Conservation (phyloP, 371 early-diverging fungal genomes). For the Mucor circinelloides region DNA sequence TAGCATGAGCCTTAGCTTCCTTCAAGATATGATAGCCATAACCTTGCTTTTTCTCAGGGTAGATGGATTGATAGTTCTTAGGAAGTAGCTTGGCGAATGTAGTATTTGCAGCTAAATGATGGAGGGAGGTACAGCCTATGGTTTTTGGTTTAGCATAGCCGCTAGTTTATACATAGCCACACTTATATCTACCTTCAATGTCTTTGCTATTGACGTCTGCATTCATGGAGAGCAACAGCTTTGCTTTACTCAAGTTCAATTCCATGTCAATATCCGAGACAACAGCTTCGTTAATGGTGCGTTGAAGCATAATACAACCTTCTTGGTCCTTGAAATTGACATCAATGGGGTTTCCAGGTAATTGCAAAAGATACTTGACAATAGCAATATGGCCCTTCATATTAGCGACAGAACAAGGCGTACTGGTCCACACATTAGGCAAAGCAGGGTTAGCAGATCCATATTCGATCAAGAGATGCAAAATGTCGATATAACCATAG, state of each 20-base stretch:
- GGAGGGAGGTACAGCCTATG: conserved; percentile 51
- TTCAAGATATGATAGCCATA: neutral
- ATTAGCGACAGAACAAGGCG: conserved; percentile 61
- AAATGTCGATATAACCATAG: conserved; percentile 50
- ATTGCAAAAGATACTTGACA: conserved; percentile 48
- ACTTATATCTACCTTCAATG: conserved; percentile 32
- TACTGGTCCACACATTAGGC: conserved; percentile 58
- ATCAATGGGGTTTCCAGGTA: conserved; percentile 31
- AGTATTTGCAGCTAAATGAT: conserved; percentile 33
- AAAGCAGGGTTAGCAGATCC: conserved; percentile 49
- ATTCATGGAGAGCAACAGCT: conserved; percentile 42
- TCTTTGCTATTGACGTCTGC: conserved; percentile 45
- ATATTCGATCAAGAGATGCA: conserved; percentile 46
- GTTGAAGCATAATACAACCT: conserved; percentile 56
- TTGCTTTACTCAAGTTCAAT: conserved; percentile 31
- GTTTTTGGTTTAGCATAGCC: neutral
- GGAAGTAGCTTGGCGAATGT: conserved; percentile 23
- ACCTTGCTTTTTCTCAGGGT: neutral
- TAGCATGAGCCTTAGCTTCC: neutral
- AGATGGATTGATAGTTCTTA: conserved; percentile 9
- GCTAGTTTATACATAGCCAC: neutral
- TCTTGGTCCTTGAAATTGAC: conserved; percentile 55
- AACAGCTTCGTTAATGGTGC: conserved; percentile 26
- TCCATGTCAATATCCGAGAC: conserved; percentile 36
- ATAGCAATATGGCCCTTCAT: conserved; percentile 59